phyloP scores from a whole-genome alignment of 352 stramenopile genomes.

The Globisporangium paddicum region DNA sequence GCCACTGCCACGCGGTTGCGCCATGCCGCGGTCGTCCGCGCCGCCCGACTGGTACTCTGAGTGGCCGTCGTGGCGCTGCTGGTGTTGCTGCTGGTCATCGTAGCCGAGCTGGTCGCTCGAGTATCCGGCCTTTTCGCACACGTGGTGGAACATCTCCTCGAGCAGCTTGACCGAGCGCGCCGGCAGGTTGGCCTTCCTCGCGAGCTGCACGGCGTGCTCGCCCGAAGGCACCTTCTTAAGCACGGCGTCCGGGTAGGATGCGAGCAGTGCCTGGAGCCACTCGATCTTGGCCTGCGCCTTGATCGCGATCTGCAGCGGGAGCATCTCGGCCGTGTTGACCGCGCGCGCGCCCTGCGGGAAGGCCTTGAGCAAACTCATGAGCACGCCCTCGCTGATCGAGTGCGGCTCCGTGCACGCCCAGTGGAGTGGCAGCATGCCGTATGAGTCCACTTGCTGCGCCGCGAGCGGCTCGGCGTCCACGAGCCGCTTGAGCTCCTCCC shows the following conservation, averaged over 20 bases:
- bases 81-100: constrained; percentile 17
- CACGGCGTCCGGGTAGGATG: constrained; percentile 77
- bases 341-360: constrained; percentile 59
- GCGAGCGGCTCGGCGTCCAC: constrained; percentile 63
- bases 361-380: constrained; percentile 78
- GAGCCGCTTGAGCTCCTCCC: constrained; percentile 70
- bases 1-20: constrained; percentile 6
- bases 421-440: constrained; percentile 85
- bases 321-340: constrained; percentile 78
- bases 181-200: constrained; percentile 49
- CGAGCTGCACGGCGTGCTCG: constrained; percentile 75
- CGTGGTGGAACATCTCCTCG: constrained; percentile 86
- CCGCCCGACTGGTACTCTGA: neutral
- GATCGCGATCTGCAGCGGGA: constrained; percentile 86
- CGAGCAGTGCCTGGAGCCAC: constrained; percentile 80
- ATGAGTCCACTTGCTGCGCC: constrained; percentile 78
- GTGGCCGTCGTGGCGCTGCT: neutral
- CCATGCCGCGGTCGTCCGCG: neutral
- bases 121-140: constrained; percentile 64
- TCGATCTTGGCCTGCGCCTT: constrained; percentile 85
- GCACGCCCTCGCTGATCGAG: constrained; percentile 63
- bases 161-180: constrained; percentile 65
- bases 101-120: constrained; percentile 48
- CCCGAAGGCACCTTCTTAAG: constrained; percentile 67
- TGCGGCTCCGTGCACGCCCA: constrained; percentile 85